Base-by-base conservation (phyloP, 345 rosid genomes). In the Gossypium raimondii region DNA sequence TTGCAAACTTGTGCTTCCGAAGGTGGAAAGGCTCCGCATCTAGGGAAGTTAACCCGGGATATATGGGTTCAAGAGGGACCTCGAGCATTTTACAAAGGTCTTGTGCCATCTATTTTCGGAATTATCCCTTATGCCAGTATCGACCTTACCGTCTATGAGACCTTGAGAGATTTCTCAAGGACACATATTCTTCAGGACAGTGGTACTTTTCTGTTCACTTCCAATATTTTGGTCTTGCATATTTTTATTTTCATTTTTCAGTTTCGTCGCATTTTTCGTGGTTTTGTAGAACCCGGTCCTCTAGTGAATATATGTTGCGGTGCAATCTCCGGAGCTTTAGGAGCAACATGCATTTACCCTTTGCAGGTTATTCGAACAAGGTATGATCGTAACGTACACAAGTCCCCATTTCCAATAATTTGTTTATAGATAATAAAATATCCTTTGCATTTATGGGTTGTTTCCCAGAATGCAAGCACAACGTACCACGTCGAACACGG, bases 301-400 rank as follows among this genome's bases (percentile, higher is more conserved):
- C 86, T 91, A 47, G 86, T 90, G 78, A 98, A 91, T 75, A 84
- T 95, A 68, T 87, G 95, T 41, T 93, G 99, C 78, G 99, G 98
- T 74, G 91, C 89, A 80, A 77, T 91, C 20, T 93, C 99, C 3
- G 98, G 93, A 79, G 90, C 91, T 75, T 86, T 93, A 60, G 99
- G 97, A 73, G 99, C 99, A 78, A 85, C 97, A 7, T 89, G 94
- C 78, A 97, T 90, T 67, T 94, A 94, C 83, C 98, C 98, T 2
- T 86, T 94, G 81, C 98, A 92, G 81, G 97, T 94, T 76, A 75
- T 94, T 48, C 78, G 99, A 85, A 95, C 99, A 66, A 91, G 98
- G 97, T 95, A 86, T 27, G 70, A 27, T 60, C 55, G 45, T 61
- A 64, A 29, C 48, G 53, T 13, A 41, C 9, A 12, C 18, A 29